Percentiles rank a stretch among this genome's conserved stretches.
These are phyloP conservation scores for Aspergillus latus DNA, from an alignment of 2,329 filamentous ascomycete genomes.

Conservation along the genomic window DNA sequence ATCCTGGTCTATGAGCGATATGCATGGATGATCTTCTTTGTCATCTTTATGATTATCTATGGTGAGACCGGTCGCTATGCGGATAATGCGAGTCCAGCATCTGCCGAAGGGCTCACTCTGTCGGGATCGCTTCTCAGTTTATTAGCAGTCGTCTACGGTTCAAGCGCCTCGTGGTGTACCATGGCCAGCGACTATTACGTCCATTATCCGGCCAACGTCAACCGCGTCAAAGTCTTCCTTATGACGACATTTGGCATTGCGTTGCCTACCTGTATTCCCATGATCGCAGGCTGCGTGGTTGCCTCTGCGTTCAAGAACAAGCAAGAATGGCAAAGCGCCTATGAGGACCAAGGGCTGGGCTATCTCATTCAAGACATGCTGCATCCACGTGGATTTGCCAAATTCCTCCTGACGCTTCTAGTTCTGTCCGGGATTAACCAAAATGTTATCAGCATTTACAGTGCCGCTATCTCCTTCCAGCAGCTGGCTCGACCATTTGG, in stretches of 20 bases:
- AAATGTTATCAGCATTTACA: slow-evolving; percentile 10
- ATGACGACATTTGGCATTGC: slow-evolving; percentile 7
- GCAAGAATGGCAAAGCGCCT: not conserved
- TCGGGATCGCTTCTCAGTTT: slow-evolving; percentile 6
- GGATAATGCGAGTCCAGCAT: not conserved
- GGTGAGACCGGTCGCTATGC: slow-evolving; percentile 8
- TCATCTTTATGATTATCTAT: slow-evolving; percentile 9
- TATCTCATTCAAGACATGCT: slow-evolving; percentile 11
- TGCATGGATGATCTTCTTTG: slow-evolving; percentile 9
- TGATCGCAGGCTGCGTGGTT: slow-evolving; percentile 7
- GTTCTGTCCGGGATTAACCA: slow-evolving; percentile 6
- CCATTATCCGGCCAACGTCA: slow-evolving; percentile 7
- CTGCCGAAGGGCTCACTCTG: not conserved
- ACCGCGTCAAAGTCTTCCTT: slow-evolving; percentile 8
- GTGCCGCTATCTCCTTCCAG: slow-evolving; percentile 6
- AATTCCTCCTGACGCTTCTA: slow-evolving; percentile 6
- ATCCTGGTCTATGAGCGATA: slow-evolving; percentile 9
- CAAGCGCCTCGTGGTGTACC: slow-evolving; percentile 2
- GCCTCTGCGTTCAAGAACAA: not conserved
- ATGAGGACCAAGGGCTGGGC: slow-evolving; percentile 7
- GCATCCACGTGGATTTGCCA: slow-evolving; percentile 9
- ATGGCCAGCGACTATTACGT: slow-evolving; percentile 11
- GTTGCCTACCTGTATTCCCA: slow-evolving; percentile 1
- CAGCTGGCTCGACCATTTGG: slow-evolving; percentile 5
- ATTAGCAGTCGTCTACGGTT: slow-evolving; percentile 8